Evolutionary conservation across 2,329 filamentous ascomycete genomes (phyloP), one percentile per base, ranked within the genome.

Genomic region (Gaeumannomyces sp.): DNA sequence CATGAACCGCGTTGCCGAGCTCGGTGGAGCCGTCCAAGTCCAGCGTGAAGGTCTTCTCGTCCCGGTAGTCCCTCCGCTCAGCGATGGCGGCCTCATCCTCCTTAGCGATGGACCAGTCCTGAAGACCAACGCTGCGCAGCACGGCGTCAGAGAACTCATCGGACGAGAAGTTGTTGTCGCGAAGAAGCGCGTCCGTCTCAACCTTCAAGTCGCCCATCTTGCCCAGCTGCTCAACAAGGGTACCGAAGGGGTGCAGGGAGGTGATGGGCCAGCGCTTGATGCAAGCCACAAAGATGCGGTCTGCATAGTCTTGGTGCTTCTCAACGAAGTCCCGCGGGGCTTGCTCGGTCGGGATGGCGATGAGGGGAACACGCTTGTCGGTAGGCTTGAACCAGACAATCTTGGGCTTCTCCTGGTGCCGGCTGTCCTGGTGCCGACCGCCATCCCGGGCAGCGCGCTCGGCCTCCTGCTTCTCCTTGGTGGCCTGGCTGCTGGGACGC

Each of bases 301-400:
- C 96, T 65, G 94, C 93, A 72, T 98, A 99, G 35, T 97, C 92
- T 76, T 97, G 92, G 76, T 99, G 95, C 78, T 95, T 97, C 81
- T 99, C 95, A 33, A 99, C 95, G 72, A 99, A 99, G 78, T 98
- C 95, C 50, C 93, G 90, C 27, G 95, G 95, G 11, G 95, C 95
- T 79, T 99, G 95, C 77, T 99, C 95, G 3, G 95, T 99, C 1
- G 95, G 95, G 69, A 99, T 99, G 64, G 95, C 95, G 76, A 99
- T 99, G 69, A 99, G 83, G 62, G 95, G 95, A 61, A 99, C 95
- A 74, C 95, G 92, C 85, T 99, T 98, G 79, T 99, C 95, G 1
- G 95, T 99, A 66, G 95, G 95, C 83, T 99, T 99, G 82, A 99
- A 99, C 95, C 95, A 99, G 58, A 99, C 95, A 78, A 99, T 99